Base-by-base conservation (phyloP, 768 basidiomycete species). In the Tulasnella sp. region DNA sequence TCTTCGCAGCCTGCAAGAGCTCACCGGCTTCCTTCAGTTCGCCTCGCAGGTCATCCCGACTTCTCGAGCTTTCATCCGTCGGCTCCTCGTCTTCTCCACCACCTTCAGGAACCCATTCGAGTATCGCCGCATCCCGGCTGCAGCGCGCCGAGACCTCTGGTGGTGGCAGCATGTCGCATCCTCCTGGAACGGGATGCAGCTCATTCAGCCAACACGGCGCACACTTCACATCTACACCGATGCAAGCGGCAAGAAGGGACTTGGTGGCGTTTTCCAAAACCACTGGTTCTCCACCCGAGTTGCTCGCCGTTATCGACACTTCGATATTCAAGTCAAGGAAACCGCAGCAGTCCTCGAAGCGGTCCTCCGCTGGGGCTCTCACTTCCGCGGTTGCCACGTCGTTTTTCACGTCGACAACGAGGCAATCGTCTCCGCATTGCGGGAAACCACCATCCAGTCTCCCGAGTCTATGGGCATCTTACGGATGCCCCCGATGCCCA, bases 11-110 rank as follows among this genome's bases (percentile, higher is more conserved):
- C 74, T 81, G 4, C 77, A 82, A 69, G 76, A 79, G 44, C 77
- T 82, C 2, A 75, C 74, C 1, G 80, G 82, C 3, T 80, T 75
- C 71, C 77, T 83, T 0, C 78, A 79, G 52, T 83, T 83, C 69
- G 66, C 74, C 1, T 78, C 79, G 0, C 80, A 80, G 62, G 81
- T 82, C 22, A 79, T 81, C 36, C 81, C 80, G 0, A 67, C 44
- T 12, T 78, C 78, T 0, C 76, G 76, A 3, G 52, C 79, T 0
- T 82, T 79, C 69, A 64, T 81, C 14, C 76, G 77, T 2, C 72
- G 75, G 9, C 70, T 82, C 16, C 75, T 77, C 47, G 72, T 79
- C 34, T 81, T 81, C 74, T 76, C 77, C 69, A 11, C 44, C 9
- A 16, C 69, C 17, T 11, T 81, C 73, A 44, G 63, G 0, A 76